Evolutionary conservation across 257 asterid species (phyloP).

Genomic region (Prunella vulgaris): DNA sequence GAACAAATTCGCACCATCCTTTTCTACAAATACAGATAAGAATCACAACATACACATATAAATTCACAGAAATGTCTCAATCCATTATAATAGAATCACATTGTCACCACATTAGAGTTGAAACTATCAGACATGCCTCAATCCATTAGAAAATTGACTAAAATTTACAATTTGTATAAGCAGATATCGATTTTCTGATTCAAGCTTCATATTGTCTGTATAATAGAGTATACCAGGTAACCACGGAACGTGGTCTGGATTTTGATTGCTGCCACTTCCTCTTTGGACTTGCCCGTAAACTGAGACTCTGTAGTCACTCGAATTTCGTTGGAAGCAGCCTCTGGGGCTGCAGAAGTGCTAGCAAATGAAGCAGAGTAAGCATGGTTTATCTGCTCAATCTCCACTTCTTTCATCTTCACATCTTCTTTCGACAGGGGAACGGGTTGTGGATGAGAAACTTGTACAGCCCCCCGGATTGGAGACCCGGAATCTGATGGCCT

Average conservation of each 20-base stretch:
- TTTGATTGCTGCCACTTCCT: conserved; percentile 65
- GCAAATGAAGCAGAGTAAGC: conserved; percentile 48
- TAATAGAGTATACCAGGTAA: conserved; percentile 49
- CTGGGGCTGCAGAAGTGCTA: conserved; percentile 55
- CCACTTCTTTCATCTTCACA: conserved; percentile 36
- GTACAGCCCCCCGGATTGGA: conserved; percentile 31
- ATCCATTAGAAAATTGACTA: too few species aligned
- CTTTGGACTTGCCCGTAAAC: conserved; percentile 47
- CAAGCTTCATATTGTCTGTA: background rate
- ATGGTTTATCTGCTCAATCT: conserved; percentile 43
- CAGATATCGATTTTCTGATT: background rate
- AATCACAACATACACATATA: background rate
- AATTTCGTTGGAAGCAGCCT: conserved; percentile 53
- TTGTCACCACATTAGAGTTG: too few species aligned
- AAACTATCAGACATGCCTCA: too few species aligned
- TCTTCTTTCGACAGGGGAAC: conserved; percentile 50
- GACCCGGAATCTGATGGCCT: conserved; percentile 31
- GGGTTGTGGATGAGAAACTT: conserved; percentile 39
- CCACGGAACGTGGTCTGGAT: conserved; percentile 87
- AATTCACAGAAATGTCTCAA: background rate
- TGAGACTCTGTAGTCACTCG: conserved; percentile 30
- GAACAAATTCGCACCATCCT: background rate
- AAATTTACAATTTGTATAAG: background rate
- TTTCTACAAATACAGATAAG: background rate
- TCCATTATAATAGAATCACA: background rate